Percentiles rank a stretch among this genome's conserved stretches.
Evolutionary conservation across 306 rosid genomes (phyloP).

Genomic region (Pueraria montana): DNA sequence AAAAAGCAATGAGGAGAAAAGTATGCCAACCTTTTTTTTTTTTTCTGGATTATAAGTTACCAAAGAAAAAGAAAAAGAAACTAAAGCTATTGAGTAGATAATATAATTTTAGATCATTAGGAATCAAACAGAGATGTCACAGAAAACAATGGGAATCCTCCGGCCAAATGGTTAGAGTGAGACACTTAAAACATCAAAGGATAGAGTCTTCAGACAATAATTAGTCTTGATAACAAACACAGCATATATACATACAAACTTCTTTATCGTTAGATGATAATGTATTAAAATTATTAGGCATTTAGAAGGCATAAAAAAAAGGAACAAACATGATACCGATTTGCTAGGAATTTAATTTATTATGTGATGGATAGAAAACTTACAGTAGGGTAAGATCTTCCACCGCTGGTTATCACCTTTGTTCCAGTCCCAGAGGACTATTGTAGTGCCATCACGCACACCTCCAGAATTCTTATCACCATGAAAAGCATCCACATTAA

Average conservation of each 20-base stretch:
- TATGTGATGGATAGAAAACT: conserved; percentile 49
- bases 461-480: conserved; percentile 88
- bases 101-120: not conserved
- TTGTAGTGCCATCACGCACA: conserved; percentile 78
- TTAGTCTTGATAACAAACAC: not conserved
- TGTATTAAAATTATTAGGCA: not conserved
- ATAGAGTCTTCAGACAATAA: not conserved
- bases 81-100: no score
- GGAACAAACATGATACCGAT: not conserved
- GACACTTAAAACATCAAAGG: not conserved
- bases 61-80: no score
- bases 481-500: conserved; percentile 83
- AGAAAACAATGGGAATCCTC: not conserved
- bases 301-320: conserved; percentile 10
- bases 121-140: no score
- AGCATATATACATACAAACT: not conserved
- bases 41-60: no score
- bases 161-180: not conserved
- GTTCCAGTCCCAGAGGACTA: conserved; percentile 87
- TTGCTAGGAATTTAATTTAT: not conserved
- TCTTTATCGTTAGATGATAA: not conserved
- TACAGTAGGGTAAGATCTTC: conserved; percentile 77
- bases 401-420: conserved; percentile 85
- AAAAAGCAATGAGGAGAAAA: not conserved
- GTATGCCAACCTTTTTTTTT: not conserved